Conservation (phyloP, 2,329 filamentous ascomycete genomes). For the Kalmusia sp. region DNA sequence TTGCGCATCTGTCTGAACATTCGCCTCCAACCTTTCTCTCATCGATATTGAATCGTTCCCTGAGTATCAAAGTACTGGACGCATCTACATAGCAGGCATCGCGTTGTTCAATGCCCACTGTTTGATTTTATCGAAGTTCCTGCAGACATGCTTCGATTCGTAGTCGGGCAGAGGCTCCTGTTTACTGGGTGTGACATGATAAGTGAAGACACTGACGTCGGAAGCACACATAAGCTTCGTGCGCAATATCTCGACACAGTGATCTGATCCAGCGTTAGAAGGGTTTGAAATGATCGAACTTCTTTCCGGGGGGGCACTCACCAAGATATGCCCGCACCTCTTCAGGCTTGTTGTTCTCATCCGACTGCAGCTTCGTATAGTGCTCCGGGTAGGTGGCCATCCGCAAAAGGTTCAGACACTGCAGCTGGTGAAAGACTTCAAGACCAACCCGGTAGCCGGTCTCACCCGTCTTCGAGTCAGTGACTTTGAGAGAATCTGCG, state of each 20-base stretch:
- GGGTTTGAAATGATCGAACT: neutral
- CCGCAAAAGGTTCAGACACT: slow-evolving; percentile 45
- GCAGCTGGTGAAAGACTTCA: slow-evolving; percentile 63
- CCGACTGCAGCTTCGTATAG: slow-evolving; percentile 35
- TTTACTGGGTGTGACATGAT: slow-evolving; percentile 28
- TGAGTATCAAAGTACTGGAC: neutral
- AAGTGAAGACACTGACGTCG: slow-evolving; percentile 46
- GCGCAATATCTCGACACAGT: slow-evolving; percentile 47
- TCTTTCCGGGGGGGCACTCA: slow-evolving; percentile 10
- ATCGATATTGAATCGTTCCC: neutral
- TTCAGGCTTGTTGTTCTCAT: slow-evolving; percentile 38
- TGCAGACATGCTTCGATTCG: slow-evolving; percentile 39
- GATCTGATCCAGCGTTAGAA: slow-evolving; percentile 24
- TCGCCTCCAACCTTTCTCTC: neutral
- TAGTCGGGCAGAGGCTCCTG: slow-evolving; percentile 41
- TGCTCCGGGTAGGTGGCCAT: slow-evolving; percentile 44
- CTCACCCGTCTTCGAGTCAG: slow-evolving; percentile 62
- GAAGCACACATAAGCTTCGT: slow-evolving; percentile 45
- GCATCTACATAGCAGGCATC: slow-evolving; percentile 24
- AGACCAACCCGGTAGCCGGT: slow-evolving; percentile 66
- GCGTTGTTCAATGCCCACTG: slow-evolving; percentile 42
- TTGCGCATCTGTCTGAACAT: neutral
- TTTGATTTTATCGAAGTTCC: slow-evolving; percentile 43
- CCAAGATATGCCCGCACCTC: slow-evolving; percentile 34
- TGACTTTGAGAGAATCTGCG: slow-evolving; percentile 60